A percentile compares a stretch with the other conserved stretches of the same genome.
phyloP scores from a whole-genome alignment of 179 eudicot species.

The Spinacia oleracea region DNA sequence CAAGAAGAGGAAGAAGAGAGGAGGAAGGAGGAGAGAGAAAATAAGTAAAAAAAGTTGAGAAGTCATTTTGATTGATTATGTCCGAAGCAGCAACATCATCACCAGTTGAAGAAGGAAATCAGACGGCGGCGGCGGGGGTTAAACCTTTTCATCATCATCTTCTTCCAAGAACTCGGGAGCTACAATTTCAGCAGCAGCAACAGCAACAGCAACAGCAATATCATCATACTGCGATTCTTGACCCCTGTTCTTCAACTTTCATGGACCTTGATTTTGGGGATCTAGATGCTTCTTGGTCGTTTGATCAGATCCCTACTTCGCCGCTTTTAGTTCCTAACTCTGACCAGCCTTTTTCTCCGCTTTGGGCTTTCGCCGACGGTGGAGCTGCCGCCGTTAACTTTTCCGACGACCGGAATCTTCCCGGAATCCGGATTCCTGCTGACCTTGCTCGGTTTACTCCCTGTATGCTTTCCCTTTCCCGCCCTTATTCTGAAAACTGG shows the following conservation, averaged over 20 bases:
- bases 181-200: slow-evolving; percentile 3
- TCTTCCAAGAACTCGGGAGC: slow-evolving; percentile 17
- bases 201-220: too few relatives aligned
- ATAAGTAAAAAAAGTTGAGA: not conserved
- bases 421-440: slow-evolving; percentile 32
- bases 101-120: slow-evolving; percentile 24
- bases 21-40: not conserved
- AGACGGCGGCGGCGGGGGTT: not conserved
- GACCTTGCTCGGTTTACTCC: slow-evolving; percentile 31
- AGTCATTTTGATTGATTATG: slow-evolving; percentile 29
- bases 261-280: slow-evolving; percentile 79
- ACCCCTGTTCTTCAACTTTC: slow-evolving; percentile 21
- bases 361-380: slow-evolving; percentile 61
- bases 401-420: slow-evolving; percentile 27
- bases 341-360: slow-evolving; percentile 70
- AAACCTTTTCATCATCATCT: not conserved
- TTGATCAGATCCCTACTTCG: slow-evolving; percentile 65
- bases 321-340: slow-evolving; percentile 39
- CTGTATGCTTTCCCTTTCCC: slow-evolving; percentile 15
- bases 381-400: slow-evolving; percentile 21
- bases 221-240: not conserved
- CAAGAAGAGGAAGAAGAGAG: slow-evolving; percentile 1
- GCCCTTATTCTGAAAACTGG: not conserved
- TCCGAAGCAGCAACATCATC: slow-evolving; percentile 24
- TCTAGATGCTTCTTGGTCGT: slow-evolving; percentile 65